Evolutionary conservation across 257 asterid genomes (phyloP).

Genomic region (Cynanchum wilfordii): DNA sequence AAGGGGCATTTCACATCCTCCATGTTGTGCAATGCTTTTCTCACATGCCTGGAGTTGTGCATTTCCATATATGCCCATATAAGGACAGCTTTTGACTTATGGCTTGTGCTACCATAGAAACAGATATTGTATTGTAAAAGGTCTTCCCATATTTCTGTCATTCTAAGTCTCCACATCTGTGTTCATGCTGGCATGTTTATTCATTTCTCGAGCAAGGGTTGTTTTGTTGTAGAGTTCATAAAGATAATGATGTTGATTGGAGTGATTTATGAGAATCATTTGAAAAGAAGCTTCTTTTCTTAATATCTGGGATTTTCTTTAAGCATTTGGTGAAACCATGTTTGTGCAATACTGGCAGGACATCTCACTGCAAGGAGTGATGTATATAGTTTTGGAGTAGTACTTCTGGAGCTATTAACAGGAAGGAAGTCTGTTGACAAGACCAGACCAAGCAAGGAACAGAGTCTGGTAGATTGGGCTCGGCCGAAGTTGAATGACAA

Average conservation of each 20-base stretch:
- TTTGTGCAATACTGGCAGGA: slow-evolving; percentile 47
- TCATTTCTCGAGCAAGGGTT: neutral
- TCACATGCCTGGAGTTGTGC: too few species aligned
- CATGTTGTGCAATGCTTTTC: neutral
- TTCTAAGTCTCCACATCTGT: neutral
- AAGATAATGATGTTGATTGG: neutral
- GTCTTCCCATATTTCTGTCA: neutral
- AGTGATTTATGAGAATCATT: neutral
- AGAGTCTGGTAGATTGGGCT: slow-evolving; percentile 97
- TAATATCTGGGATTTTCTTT: neutral
- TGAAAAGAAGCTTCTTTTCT: neutral
- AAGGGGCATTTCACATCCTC: neutral
- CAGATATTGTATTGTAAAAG: neutral
- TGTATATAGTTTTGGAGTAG: slow-evolving; percentile 98
- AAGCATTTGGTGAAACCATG: neutral
- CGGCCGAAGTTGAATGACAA: slow-evolving; percentile 90
- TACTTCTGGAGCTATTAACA: slow-evolving; percentile 89
- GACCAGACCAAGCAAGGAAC: slow-evolving; percentile 98
- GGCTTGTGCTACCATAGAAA: neutral
- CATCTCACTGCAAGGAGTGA: slow-evolving; percentile 99
- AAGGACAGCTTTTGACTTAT: neutral
- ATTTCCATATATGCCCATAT: neutral
- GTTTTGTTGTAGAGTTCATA: neutral
- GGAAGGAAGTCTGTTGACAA: slow-evolving; percentile 98
- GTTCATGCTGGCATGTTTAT: neutral